A percentile compares a stretch with the other conserved stretches of the same genome.
Evolutionary conservation across 768 basidiomycete genomes (phyloP).

Genomic region (Cubamyces lactineus): DNA sequence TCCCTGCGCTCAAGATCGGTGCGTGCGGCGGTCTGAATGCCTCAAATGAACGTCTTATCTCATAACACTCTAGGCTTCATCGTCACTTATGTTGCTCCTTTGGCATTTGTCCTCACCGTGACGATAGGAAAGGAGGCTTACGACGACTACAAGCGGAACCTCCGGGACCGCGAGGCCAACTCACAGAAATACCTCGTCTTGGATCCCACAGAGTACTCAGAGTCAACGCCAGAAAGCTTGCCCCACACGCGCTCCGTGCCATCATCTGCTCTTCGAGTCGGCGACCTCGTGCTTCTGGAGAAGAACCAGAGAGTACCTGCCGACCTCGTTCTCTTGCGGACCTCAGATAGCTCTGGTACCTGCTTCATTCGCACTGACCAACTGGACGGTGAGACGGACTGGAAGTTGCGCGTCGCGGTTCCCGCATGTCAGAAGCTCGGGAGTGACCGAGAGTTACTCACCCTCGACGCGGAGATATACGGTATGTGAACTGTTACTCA

Average conservation of each 20-base stretch:
- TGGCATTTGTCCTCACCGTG: constrained; percentile 92
- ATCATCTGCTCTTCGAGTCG: constrained; percentile 85
- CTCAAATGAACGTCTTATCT: background rate
- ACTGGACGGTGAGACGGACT: constrained; percentile 98
- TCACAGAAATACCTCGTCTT: constrained; percentile 88
- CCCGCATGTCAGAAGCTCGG: constrained; percentile 78
- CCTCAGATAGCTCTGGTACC: constrained; percentile 87
- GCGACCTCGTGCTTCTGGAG: constrained; percentile 88
- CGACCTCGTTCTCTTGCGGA: constrained; percentile 87
- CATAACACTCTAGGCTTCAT: constrained; percentile 71
- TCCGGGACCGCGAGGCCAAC: constrained; percentile 93
- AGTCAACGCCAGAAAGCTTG: constrained; percentile 32
- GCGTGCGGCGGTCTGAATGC: constrained; percentile 28
- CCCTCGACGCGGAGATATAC: constrained; percentile 86
- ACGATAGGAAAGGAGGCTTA: constrained; percentile 99
- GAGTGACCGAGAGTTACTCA: constrained; percentile 55
- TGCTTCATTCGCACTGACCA: constrained; percentile 99
- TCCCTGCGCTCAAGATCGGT: constrained; percentile 97
- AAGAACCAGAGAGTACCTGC: constrained; percentile 98
- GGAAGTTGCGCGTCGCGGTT: constrained; percentile 94
- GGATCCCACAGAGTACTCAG: constrained; percentile 48
- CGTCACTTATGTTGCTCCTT: constrained; percentile 92
- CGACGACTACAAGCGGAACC: constrained; percentile 94
- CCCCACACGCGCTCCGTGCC: constrained; percentile 71
- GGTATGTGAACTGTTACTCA: constrained; percentile 48